phyloP scores from a whole-genome alignment of 495 filamentous ascomycete genomes.

The Xylaria nigripes region DNA sequence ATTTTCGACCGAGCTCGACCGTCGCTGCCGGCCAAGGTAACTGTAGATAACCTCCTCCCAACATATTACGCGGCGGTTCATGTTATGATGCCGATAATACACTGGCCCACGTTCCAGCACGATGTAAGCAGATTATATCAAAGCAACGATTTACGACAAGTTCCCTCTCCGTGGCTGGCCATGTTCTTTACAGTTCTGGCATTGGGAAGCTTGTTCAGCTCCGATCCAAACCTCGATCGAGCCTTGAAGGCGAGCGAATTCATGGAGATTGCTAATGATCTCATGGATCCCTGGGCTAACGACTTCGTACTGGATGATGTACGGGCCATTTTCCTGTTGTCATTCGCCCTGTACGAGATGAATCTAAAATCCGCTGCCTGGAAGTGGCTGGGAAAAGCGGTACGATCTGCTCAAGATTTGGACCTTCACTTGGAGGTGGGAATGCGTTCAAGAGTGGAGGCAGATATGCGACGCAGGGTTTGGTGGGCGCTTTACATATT shows the following conservation, averaged over 20 bases:
- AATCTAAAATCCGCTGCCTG: slow-evolving; percentile 86
- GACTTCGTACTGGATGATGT: slow-evolving; percentile 74
- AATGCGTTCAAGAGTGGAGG: slow-evolving; percentile 49
- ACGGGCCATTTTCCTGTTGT: slow-evolving; percentile 61
- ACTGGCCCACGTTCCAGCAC: slow-evolving; percentile 77
- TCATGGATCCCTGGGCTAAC: slow-evolving; percentile 78
- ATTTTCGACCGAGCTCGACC: slow-evolving; percentile 50
- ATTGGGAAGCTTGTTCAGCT: slow-evolving; percentile 69
- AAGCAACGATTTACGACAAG: slow-evolving; percentile 53
- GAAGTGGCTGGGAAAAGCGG: slow-evolving; percentile 80
- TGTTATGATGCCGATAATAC: slow-evolving; percentile 70
- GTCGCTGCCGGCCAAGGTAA: slow-evolving; percentile 58
- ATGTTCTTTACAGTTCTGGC: slow-evolving; percentile 81
- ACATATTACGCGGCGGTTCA: slow-evolving; percentile 73
- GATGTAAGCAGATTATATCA: slow-evolving; percentile 71
- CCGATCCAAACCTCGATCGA: slow-evolving; percentile 44
- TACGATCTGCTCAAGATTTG: slow-evolving; percentile 79
- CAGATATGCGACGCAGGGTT: slow-evolving; percentile 79
- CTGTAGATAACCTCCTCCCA: slow-evolving; percentile 66
- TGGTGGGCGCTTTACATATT: slow-evolving; percentile 96
- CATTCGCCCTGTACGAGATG: slow-evolving; percentile 75
- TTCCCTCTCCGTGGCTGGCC: slow-evolving; percentile 68
- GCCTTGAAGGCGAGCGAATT: slow-evolving; percentile 60
- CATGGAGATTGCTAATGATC: slow-evolving; percentile 58
- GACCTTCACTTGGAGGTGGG: slow-evolving; percentile 69